Percentiles rank a stretch among this genome's conserved stretches.
These are phyloP conservation scores for Aquilaria sinensis DNA, from an alignment of 345 rosid species.

Conservation along the genomic window DNA sequence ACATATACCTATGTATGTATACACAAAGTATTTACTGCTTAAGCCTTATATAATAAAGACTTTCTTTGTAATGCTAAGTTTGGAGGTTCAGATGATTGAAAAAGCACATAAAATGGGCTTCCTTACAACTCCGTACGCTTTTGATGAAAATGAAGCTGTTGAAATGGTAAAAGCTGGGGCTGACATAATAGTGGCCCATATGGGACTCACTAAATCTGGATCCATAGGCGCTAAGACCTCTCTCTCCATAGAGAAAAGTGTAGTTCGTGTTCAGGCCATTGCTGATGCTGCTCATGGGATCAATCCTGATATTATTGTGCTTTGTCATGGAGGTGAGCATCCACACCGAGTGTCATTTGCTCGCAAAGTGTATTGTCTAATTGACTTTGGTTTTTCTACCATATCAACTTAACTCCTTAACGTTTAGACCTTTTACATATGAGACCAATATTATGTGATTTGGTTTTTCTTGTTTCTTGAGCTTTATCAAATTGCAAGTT, in stretches of 20 bases:
- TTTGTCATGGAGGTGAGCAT: slow-evolving; percentile 85
- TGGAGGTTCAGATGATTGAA: slow-evolving; percentile 86
- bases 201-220: slow-evolving; percentile 93
- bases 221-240: slow-evolving; percentile 90
- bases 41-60: background rate
- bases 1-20: too few species aligned
- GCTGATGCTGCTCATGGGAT: slow-evolving; percentile 70
- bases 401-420: too few species aligned
- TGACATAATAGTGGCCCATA: slow-evolving; percentile 89
- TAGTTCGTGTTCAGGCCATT: slow-evolving; percentile 69
- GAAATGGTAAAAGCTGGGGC: slow-evolving; percentile 97
- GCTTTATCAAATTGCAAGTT: background rate
- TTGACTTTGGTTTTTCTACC: too few species aligned
- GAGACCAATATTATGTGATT: too few species aligned
- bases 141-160: slow-evolving; percentile 59
- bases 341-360: background rate
- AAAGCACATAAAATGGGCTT: slow-evolving; percentile 86
- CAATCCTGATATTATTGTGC: slow-evolving; percentile 55
- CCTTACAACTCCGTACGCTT: slow-evolving; percentile 90
- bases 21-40: background rate
- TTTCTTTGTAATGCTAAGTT: slow-evolving; percentile 28
- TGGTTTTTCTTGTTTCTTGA: too few species aligned
- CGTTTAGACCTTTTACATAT: too few species aligned
- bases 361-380: too few species aligned
- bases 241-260: slow-evolving; percentile 71